phyloP scores from a whole-genome alignment of 345 rosid genomes.

The Gynandropsis gynandra region DNA sequence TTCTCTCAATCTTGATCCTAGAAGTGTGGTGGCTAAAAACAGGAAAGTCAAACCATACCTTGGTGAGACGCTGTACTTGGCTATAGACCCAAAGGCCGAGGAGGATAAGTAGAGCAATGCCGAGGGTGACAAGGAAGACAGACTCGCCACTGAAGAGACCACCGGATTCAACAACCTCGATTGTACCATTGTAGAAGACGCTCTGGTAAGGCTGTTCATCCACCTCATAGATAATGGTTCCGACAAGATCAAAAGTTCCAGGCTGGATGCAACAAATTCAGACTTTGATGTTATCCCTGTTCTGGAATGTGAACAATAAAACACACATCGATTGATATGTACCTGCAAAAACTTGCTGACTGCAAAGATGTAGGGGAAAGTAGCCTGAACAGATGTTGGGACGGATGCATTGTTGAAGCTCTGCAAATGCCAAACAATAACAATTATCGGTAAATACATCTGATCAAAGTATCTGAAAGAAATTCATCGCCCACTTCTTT shows the following conservation, averaged over 20 bases:
- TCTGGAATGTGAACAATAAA: background rate
- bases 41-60: constrained; percentile 65
- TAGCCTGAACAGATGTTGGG: constrained; percentile 66
- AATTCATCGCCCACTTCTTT: background rate
- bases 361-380: constrained; percentile 76
- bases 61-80: constrained; percentile 71
- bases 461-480: background rate
- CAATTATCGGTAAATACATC: background rate
- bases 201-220: constrained; percentile 70
- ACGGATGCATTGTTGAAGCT: constrained; percentile 82
- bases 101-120: constrained; percentile 72
- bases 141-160: constrained; percentile 81
- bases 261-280: constrained; percentile 40
- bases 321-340: background rate
- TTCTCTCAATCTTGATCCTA: background rate
- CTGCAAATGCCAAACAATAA: constrained; percentile 33
- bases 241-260: constrained; percentile 94
- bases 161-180: constrained; percentile 89
- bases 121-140: constrained; percentile 81
- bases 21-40: background rate
- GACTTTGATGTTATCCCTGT: background rate
- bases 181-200: constrained; percentile 79
- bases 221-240: constrained; percentile 68
- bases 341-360: constrained; percentile 96
- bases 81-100: constrained; percentile 77